phyloP scores from a whole-genome alignment of 805 yeast species.

The Wickerhamiella hasegawae region DNA sequence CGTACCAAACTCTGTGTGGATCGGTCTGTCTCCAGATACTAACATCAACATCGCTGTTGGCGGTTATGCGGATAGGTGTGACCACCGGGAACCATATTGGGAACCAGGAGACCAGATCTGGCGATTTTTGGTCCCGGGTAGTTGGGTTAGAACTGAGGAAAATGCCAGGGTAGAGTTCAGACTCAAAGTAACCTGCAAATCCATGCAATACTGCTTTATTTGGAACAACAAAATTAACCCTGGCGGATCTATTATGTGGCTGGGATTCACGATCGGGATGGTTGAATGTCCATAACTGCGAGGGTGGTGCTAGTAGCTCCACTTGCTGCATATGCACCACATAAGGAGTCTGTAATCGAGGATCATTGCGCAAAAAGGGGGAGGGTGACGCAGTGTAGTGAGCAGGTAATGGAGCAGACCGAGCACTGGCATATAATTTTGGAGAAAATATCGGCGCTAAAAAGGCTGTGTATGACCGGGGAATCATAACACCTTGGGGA shows the following conservation, averaged over 20 bases:
- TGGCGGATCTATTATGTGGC: slow-evolving; percentile 9
- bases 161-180: slow-evolving; percentile 47
- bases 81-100: slow-evolving; percentile 49
- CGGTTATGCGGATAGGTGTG: slow-evolving; percentile 35
- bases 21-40: slow-evolving; percentile 33
- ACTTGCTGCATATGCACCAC: slow-evolving; percentile 28
- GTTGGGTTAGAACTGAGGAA: slow-evolving; percentile 36
- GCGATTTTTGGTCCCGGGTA: slow-evolving; percentile 21
- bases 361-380: neutral
- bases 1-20: slow-evolving; percentile 42
- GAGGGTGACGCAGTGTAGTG: neutral
- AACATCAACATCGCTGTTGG: slow-evolving; percentile 38
- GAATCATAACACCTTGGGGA: slow-evolving; percentile 40
- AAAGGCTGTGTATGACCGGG: slow-evolving; percentile 40
- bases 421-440: slow-evolving; percentile 22
- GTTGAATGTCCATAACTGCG: slow-evolving; percentile 43
- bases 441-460: slow-evolving; percentile 58
- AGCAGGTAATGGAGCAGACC: neutral
- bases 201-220: slow-evolving; percentile 52
- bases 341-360: slow-evolving; percentile 26
- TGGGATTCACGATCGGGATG: slow-evolving; percentile 30
- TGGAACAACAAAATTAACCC: slow-evolving; percentile 29
- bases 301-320: slow-evolving; percentile 29
- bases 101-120: slow-evolving; percentile 46
- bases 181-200: slow-evolving; percentile 57